These are phyloP conservation scores for Aspergillus tanneri DNA, from an alignment of 2,329 filamentous ascomycete genomes.

Conservation along the genomic window DNA sequence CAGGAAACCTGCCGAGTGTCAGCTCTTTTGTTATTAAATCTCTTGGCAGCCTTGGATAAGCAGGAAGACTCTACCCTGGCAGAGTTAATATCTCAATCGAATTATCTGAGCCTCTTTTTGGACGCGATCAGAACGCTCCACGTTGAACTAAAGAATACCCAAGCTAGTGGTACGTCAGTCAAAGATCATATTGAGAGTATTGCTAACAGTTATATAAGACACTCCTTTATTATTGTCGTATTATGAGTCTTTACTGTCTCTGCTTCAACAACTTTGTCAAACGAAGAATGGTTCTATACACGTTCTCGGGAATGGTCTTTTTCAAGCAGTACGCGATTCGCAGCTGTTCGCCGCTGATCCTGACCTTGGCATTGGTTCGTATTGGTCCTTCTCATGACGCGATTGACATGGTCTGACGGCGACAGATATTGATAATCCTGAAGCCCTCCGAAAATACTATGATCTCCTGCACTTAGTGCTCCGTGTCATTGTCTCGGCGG, in stretches of 20 bases:
- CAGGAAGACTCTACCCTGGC: conserved; percentile 73
- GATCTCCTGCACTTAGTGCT: conserved; percentile 75
- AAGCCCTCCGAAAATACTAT: conserved; percentile 78
- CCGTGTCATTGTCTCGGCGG: conserved; percentile 76
- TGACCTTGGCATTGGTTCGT: conserved; percentile 73
- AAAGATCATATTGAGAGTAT: not conserved
- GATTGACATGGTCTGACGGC: conserved; percentile 18
- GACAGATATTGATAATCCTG: conserved; percentile 63
- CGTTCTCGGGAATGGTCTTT: conserved; percentile 85
- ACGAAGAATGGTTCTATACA: conserved; percentile 79
- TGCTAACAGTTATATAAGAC: conserved; percentile 41
- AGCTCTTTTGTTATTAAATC: conserved; percentile 78
- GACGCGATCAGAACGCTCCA: conserved; percentile 80
- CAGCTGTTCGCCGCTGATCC: conserved; percentile 88
- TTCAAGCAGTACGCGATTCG: conserved; percentile 75
- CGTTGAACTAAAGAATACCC: conserved; percentile 64
- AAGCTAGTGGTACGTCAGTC: conserved; percentile 54
- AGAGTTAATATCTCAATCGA: conserved; percentile 76
- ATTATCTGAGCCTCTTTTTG: conserved; percentile 86
- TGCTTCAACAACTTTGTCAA: conserved; percentile 81
- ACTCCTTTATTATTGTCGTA: conserved; percentile 57
- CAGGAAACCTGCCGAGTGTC: conserved; percentile 79
- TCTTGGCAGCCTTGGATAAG: conserved; percentile 71
- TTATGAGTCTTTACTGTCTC: conserved; percentile 73
- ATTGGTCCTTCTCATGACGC: not conserved